phyloP scores from a whole-genome alignment of 2,329 filamentous ascomycete genomes.

The Herpotrichia juniperi region DNA sequence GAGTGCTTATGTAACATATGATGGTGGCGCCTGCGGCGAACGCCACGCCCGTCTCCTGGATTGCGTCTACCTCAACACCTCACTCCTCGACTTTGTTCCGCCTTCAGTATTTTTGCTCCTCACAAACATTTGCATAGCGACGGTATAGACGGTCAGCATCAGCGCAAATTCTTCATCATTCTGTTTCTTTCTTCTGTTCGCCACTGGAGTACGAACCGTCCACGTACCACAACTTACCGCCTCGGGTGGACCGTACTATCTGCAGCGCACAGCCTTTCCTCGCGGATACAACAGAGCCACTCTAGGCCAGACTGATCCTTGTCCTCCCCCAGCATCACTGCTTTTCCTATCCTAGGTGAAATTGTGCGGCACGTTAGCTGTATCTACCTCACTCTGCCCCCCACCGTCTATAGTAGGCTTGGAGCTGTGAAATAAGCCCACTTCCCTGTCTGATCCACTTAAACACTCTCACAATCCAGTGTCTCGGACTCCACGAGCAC shows the following conservation, averaged over 20 bases:
- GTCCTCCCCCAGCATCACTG: too few species aligned
- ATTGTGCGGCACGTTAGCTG: slow-evolving; percentile 17
- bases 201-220: slow-evolving; percentile 27
- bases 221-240: background rate
- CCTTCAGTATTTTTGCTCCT: slow-evolving; percentile 14
- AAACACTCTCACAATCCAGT: background rate
- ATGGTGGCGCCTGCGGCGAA: slow-evolving; percentile 15
- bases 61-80: background rate
- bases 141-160: slow-evolving; percentile 25
- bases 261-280: background rate
- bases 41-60: slow-evolving; percentile 2
- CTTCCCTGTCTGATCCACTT: background rate
- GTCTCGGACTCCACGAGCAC: background rate
- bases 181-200: slow-evolving; percentile 25
- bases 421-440: background rate
- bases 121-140: slow-evolving; percentile 37
- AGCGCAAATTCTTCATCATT: slow-evolving; percentile 24
- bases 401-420: background rate
- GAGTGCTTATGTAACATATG: background rate
- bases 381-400: background rate
- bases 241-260: background rate
- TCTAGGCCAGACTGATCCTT: background rate
- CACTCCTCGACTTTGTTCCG: slow-evolving; percentile 1
- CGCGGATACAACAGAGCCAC: background rate
- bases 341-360: too few species aligned